phyloP scores from a whole-genome alignment of 2,329 filamentous ascomycete species.

The Cryphonectria carpinicola region DNA sequence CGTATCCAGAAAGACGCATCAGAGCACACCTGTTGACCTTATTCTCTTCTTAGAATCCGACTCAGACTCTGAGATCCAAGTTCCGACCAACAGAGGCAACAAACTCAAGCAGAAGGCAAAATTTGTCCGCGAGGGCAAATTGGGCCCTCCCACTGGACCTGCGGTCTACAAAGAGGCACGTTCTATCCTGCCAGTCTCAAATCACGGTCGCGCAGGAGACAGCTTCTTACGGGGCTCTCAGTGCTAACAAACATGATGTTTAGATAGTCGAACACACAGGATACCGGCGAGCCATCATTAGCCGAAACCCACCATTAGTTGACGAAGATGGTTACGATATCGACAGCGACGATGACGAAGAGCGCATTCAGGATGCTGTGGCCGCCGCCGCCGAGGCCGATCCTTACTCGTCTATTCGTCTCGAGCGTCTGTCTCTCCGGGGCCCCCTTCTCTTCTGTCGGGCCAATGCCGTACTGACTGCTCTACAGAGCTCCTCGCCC shows the following conservation, averaged over 20 bases:
- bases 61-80: constrained; percentile 73
- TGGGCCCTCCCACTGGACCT: constrained; percentile 68
- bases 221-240: constrained; percentile 18
- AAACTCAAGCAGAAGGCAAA: constrained; percentile 78
- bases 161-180: constrained; percentile 73
- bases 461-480: constrained; percentile 34
- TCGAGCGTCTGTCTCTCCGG: constrained; percentile 63
- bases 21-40: constrained; percentile 25
- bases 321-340: constrained; percentile 81
- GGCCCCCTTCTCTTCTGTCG: neutral
- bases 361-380: constrained; percentile 63
- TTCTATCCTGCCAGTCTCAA: constrained; percentile 14
- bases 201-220: neutral
- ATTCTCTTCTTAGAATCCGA: constrained; percentile 65
- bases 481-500: constrained; percentile 69
- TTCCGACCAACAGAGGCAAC: constrained; percentile 74
- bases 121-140: constrained; percentile 71
- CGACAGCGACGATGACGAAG: constrained; percentile 72
- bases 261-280: constrained; percentile 76
- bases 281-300: constrained; percentile 72
- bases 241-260: constrained; percentile 34
- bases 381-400: constrained; percentile 70
- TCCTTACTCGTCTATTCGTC: constrained; percentile 71
- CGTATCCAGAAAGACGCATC: neutral
- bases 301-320: constrained; percentile 71